Evolutionary conservation across 176 grass and related monocot genomes (phyloP), one percentile per base, ranked within the genome.

Genomic region (Luzula sylvatica): DNA sequence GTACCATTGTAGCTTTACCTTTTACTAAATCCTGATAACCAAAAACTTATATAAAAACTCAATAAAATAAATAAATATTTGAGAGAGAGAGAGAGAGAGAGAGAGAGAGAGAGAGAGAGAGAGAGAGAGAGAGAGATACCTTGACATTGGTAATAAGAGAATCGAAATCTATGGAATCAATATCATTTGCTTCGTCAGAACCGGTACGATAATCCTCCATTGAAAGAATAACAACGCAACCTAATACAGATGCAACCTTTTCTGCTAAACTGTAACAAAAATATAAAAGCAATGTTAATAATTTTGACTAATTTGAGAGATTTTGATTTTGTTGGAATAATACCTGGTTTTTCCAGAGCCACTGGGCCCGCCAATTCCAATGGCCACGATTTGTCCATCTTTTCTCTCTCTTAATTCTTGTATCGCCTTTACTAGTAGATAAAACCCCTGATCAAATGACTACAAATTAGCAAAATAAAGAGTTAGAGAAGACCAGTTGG

Each of bases 271-370:
- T 96, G 39, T 44, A 27, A 13, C n/a, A n/a, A 38, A 69, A 55
- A 75, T 67, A 3, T 14, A 75, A 54, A 56, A n/a, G n/a, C 16
- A 1, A 50, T 48, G 14, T 35, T 20, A 66, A 29, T 66, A 12
- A 19, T 49, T 8, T 15, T n/a, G n/a, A n/a, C n/a, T n/a, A n/a
- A n/a, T n/a, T n/a, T n/a, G n/a, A n/a, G n/a, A n/a, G n/a, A n/a
- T n/a, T n/a, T n/a, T n/a, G n/a, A n/a, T n/a, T n/a, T n/a, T n/a
- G n/a, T n/a, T n/a, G n/a, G n/a, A n/a, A n/a, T 35, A n/a, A 65
- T 43, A 94, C 90, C 90, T 96, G 57, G 90, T 82, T 65, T 96
- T 96, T 38, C 90, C 90, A 17, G 90, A 96, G 44, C 90, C 90
- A 26, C 72, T 96, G 38, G 90, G 90, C 11, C 90, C 84, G 30